Evolutionary conservation across 768 basidiomycete species (phyloP).

Genomic region (Lactarius vividus): DNA sequence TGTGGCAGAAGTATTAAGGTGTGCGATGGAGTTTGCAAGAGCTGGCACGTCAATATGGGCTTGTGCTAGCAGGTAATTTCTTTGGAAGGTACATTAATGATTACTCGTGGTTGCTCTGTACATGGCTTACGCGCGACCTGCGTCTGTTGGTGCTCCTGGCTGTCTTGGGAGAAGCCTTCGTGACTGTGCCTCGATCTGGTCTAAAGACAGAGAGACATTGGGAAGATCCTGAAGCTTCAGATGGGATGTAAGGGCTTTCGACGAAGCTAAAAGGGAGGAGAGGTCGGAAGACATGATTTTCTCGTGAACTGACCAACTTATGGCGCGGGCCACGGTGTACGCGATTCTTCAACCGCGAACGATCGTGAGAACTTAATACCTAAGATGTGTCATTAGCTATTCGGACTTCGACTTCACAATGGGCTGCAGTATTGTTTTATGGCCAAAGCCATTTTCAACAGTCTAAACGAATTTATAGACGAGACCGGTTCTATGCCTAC

Average conservation of each 20-base stretch:
- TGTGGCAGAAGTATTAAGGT: slow-evolving; percentile 75
- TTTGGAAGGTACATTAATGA: slow-evolving; percentile 33
- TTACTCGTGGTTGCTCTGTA: neutral
- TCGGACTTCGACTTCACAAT: neutral
- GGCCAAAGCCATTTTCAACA: neutral
- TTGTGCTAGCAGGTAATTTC: slow-evolving; percentile 90
- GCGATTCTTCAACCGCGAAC: too few species aligned
- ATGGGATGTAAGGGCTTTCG: slow-evolving; percentile 73
- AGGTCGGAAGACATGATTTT: slow-evolving; percentile 47
- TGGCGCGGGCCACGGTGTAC: neutral
- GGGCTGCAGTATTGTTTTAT: neutral
- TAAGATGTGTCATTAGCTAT: too few species aligned
- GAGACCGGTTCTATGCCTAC: neutral
- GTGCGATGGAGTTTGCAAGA: slow-evolving; percentile 77
- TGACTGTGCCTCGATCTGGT: slow-evolving; percentile 94
- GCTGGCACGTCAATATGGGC: slow-evolving; percentile 93
- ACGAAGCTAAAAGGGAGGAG: slow-evolving; percentile 67
- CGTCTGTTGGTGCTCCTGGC: slow-evolving; percentile 58
- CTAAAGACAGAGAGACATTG: slow-evolving; percentile 82
- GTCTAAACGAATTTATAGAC: neutral
- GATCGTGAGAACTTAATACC: slow-evolving; percentile 6
- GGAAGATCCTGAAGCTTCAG: slow-evolving; percentile 80
- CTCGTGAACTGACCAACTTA: neutral
- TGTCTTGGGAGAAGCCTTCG: slow-evolving; percentile 77
- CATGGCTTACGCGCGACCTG: slow-evolving; percentile 64